Evolutionary conservation across 164 flowering plant genomes (phyloP).

Genomic region (Kalanchoe fedtschenkoi): DNA sequence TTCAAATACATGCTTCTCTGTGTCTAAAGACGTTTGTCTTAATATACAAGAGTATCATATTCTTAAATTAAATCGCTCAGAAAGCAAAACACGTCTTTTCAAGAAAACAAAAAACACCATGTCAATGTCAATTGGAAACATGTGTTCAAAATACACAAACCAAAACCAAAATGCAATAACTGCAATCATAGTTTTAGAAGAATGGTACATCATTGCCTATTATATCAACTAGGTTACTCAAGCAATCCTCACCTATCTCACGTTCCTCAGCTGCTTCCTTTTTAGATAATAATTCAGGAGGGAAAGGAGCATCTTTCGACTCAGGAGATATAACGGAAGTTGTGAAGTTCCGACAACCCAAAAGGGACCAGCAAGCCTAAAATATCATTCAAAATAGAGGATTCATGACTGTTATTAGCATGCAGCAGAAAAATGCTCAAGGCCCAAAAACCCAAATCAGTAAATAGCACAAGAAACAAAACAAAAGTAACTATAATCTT

Average conservation of each 20-base stretch:
- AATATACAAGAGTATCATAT: neutral
- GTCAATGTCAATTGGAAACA: too few relatives aligned
- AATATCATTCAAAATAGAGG: neutral
- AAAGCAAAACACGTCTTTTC: neutral
- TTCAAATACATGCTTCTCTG: too few relatives aligned
- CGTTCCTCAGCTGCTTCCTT: slow-evolving; percentile 39
- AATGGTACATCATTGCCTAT: too few relatives aligned
- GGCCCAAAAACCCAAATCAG: neutral
- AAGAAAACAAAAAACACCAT: too few relatives aligned
- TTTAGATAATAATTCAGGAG: slow-evolving; percentile 44
- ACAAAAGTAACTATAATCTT: too few relatives aligned
- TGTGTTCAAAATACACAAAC: too few relatives aligned
- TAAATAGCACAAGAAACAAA: too few relatives aligned
- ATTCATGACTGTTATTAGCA: neutral
- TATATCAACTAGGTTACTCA: neutral
- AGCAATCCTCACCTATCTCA: slow-evolving; percentile 35
- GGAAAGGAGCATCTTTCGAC: slow-evolving; percentile 40
- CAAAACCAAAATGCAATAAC: too few relatives aligned
- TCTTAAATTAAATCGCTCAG: neutral
- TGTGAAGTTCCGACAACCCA: slow-evolving; percentile 28
- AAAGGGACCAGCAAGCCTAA: slow-evolving; percentile 6
- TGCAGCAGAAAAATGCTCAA: neutral
- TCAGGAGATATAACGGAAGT: slow-evolving; percentile 47
- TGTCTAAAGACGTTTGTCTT: neutral
- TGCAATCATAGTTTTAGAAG: too few relatives aligned